Conservation (phyloP, 176 grass and related monocot species). For the Oryza officinalis region DNA sequence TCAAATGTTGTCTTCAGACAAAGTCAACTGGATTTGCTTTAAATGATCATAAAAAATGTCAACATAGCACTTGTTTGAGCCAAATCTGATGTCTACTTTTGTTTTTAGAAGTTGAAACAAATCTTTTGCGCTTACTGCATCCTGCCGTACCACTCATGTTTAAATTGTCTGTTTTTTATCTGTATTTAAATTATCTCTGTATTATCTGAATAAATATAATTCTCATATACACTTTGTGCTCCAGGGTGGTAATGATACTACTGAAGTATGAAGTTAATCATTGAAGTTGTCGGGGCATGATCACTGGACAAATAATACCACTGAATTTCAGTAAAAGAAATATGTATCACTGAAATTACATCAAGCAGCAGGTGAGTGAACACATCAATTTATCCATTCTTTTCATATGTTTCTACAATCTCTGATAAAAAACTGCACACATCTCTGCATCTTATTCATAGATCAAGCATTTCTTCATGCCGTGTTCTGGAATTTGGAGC, state of each 20-base stretch:
- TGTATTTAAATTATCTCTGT: background rate
- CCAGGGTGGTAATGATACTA: background rate
- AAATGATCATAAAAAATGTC: background rate
- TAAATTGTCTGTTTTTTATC: background rate
- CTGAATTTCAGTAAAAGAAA: background rate
- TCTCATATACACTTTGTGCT: background rate
- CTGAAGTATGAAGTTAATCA: background rate
- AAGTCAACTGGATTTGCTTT: background rate
- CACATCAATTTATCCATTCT: background rate
- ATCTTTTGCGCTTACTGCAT: background rate
- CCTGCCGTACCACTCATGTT: background rate
- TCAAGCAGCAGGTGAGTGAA: background rate
- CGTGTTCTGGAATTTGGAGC: background rate
- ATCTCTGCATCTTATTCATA: slow-evolving; percentile 7
- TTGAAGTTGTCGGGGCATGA: background rate
- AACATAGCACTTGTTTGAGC: background rate
- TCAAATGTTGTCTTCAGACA: background rate
- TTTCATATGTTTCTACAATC: background rate
- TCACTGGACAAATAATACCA: background rate
- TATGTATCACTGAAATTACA: slow-evolving; percentile 3
- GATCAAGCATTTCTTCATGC: slow-evolving; percentile 15
- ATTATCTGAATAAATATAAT: background rate
- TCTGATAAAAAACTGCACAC: slow-evolving; percentile 7
- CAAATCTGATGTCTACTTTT: background rate
- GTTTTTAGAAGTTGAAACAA: background rate